phyloP scores from a whole-genome alignment of 1,139 yeast species.

The Kodamaea plutei region DNA sequence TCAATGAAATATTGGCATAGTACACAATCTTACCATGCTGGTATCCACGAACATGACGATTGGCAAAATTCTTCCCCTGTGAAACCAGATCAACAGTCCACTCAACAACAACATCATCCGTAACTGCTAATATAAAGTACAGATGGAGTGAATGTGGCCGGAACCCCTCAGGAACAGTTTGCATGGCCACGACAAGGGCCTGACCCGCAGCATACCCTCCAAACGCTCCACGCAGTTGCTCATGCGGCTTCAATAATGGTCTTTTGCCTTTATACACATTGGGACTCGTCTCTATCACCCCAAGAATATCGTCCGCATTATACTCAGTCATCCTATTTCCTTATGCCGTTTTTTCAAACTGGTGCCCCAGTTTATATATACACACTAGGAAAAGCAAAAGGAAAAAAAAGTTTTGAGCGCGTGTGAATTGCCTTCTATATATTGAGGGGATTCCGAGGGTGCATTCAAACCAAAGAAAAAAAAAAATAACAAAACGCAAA shows the following conservation, averaged over 20 bases:
- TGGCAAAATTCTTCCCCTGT: conserved; percentile 58
- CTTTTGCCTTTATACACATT: conserved; percentile 23
- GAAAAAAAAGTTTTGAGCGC: not conserved
- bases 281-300: conserved; percentile 20
- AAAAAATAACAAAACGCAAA: not conserved
- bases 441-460: not conserved
- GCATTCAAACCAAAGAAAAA: not conserved
- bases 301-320: conserved; percentile 18
- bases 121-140: conserved; percentile 32
- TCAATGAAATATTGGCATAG: conserved; percentile 52
- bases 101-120: conserved; percentile 12
- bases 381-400: not conserved
- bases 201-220: conserved; percentile 44
- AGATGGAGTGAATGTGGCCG: conserved; percentile 43
- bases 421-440: not conserved
- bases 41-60: conserved; percentile 53
- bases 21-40: conserved; percentile 51
- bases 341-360: conserved; percentile 1
- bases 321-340: conserved; percentile 4
- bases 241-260: conserved; percentile 33
- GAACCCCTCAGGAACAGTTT: conserved; percentile 27
- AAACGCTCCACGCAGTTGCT: conserved; percentile 33
- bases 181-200: conserved; percentile 35
- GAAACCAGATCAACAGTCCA: conserved; percentile 26
- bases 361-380: not conserved